Base-by-base conservation (phyloP, 768 basidiomycete species). In the Glaciozyma martinii region DNA sequence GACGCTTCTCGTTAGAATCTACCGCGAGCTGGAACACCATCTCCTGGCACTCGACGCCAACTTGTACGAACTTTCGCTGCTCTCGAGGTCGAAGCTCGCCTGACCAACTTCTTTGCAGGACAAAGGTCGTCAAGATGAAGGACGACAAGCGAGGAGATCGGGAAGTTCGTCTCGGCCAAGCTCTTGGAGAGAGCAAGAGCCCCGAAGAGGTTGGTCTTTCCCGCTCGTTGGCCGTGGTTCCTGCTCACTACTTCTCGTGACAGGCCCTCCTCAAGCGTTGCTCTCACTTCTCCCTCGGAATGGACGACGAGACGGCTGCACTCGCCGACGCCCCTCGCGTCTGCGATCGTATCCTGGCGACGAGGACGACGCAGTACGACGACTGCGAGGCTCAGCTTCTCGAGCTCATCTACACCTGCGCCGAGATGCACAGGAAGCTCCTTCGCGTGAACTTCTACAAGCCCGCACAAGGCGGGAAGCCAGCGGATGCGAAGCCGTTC, bases 11-110 rank as follows among this genome's bases (percentile, higher is more conserved):
- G 18, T 7, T 27, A 66, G 66, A 0, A 91, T 97, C 67, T 95
- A 97, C 76, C 81, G 93, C 40, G 93, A 97, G 74, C 82, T 97
- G 13, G 91, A 94, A 70, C 93, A 97, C 70, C 88, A 94, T 73
- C 79, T 97, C 40, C 86, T 87, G 47, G 89, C 92, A 25, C 79
- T 94, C 40, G 92, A 95, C 66, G 92, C 94, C 87, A 82, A 81
- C 23, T 71, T 75, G 75, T 74, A 49, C 67, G 75, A 74, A 1
- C 16, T 25, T 46, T 18, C 23, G 10, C 33, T 13, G 37, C 19
- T 15, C 21, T 47, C 46, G 21, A 4, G 5, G 40, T 25, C 23
- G 19, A 47, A 23, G 1, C 46, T 47, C 49, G 19, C 23, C 19
- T 30, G 21, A 10, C 44, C 16, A 25, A 27, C 18, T 25, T 13